Evolutionary conservation across 2,329 filamentous ascomycete species (phyloP), one percentile per base, ranked within the genome.

Genomic region (Hypoxylon sp.): DNA sequence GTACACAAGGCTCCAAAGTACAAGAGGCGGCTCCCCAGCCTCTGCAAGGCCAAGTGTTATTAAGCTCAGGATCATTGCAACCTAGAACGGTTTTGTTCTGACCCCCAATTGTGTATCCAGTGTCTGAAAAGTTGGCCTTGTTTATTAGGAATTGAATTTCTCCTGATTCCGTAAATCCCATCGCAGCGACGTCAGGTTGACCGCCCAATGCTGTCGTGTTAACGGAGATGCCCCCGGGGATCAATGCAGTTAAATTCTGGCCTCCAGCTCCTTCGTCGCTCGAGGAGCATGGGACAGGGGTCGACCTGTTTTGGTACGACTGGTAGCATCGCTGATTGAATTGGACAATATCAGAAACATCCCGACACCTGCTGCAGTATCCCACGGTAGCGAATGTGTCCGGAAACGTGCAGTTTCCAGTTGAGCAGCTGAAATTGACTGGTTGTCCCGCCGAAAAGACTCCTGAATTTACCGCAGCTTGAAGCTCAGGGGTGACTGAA

Each of bases 331-430:
- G n/a, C 21, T 14, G 25, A 23, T 12, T 21, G 37, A 16, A 43
- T 43, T 30, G 34, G 21, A 48, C 34, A 50, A 21, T 48, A 39
- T 48, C 32, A 14, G 54, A 58, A 27, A 21, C 7, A 29, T 58
- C 54, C 46, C 34, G 30, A 8, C 54, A 58, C 12, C 12, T 50
- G 45, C 45, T 58, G 30, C 54, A 58, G 23, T 48, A 58, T 39
- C 45, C 54, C 6, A 58, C 37, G 16, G 54, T 58, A 9, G 30
- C 45, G 30, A 50, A 58, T 16, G 23, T 25, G 9, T 37, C 43
- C 2, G 54, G 16, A 27, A 58, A 58, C 1, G 54, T 19, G 32
- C 54, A 58, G 32, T 58, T 58, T 5, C 54, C 54, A 23, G 54
- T 48, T 23, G 54, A 19, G 54, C 54, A 58, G 9, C 19, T 27